A percentile compares a stretch with the other conserved stretches of the same genome.
Conservation (phyloP, 352 stramenopile genomes). For the Peronospora farinosa region DNA sequence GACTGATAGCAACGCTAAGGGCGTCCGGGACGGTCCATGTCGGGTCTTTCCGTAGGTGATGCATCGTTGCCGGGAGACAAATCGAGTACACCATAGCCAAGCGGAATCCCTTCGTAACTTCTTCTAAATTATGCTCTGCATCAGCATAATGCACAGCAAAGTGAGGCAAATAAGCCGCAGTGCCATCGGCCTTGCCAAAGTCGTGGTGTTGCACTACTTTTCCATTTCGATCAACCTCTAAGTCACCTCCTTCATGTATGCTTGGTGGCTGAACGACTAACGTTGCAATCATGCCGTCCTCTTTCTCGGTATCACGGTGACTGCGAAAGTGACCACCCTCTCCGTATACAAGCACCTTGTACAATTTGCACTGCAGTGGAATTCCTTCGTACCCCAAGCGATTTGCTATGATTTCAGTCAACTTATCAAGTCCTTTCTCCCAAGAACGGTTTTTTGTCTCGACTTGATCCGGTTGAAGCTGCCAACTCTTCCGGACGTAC, state of each 20-base stretch:
- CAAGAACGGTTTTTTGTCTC: constrained; percentile 6
- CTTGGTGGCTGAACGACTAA: constrained; percentile 38
- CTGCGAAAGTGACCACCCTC: constrained; percentile 32
- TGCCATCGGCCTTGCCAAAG: neutral
- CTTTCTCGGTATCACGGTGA: constrained; percentile 49
- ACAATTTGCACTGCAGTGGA: constrained; percentile 14
- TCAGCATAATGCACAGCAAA: constrained; percentile 30
- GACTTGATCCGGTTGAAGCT: constrained; percentile 10
- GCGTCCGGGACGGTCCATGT: neutral
- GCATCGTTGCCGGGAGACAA: constrained; percentile 11
- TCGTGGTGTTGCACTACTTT: neutral
- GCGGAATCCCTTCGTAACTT: constrained; percentile 21
- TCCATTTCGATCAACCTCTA: neutral
- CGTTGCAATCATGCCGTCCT: constrained; percentile 47
- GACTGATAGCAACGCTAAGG: neutral
- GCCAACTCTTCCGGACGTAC: constrained; percentile 11
- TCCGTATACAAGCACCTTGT: constrained; percentile 52
- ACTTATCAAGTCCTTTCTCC: neutral
- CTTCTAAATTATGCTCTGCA: constrained; percentile 16
- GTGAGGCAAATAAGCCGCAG: constrained; percentile 13
- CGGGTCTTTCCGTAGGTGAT: neutral
- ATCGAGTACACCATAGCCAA: constrained; percentile 25
- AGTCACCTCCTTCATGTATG: constrained; percentile 17
- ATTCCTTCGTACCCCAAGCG: constrained; percentile 12
- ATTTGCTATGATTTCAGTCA: constrained; percentile 5